Conservation (phyloP, 2,329 filamentous ascomycete species). For the Neopestalotiopsis sp. region DNA sequence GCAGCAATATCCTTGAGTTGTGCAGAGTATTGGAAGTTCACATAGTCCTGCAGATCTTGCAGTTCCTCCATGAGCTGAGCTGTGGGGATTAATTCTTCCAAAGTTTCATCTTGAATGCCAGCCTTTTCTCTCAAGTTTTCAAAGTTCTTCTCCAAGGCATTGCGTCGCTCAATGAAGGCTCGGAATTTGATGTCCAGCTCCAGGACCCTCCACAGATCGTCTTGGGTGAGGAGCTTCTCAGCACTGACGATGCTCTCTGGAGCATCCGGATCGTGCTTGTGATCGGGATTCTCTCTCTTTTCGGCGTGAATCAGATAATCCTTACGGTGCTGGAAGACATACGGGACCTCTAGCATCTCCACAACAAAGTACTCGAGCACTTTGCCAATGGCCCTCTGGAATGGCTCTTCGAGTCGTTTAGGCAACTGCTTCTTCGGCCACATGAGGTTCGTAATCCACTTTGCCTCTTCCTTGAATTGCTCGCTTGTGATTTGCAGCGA, state of each 20-base stretch:
- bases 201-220: conserved; percentile 93
- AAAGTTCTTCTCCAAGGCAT: conserved; percentile 79
- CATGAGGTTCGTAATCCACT: conserved; percentile 90
- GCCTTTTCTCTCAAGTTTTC: conserved; percentile 70
- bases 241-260: conserved; percentile 77
- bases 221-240: conserved; percentile 89
- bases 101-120: conserved; percentile 72
- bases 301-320: conserved; percentile 94
- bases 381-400: conserved; percentile 87
- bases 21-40: conserved; percentile 90
- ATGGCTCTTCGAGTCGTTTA: conserved; percentile 76
- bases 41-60: conserved; percentile 94
- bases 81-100: conserved; percentile 81
- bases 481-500: conserved; percentile 81
- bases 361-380: conserved; percentile 95
- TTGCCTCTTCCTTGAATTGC: conserved; percentile 86
- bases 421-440: conserved; percentile 84
- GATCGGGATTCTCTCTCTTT: conserved; percentile 65
- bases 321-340: conserved; percentile 97
- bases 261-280: conserved; percentile 71
- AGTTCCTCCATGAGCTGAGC: conserved; percentile 92
- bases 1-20: conserved; percentile 82
- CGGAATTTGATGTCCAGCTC: conserved; percentile 96
- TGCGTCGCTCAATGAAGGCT: conserved; percentile 89
- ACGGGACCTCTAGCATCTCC: conserved; percentile 94